Evolutionary conservation across 2,329 filamentous ascomycete species (phyloP).

Genomic region (Ceratocystiopsis minuta): DNA sequence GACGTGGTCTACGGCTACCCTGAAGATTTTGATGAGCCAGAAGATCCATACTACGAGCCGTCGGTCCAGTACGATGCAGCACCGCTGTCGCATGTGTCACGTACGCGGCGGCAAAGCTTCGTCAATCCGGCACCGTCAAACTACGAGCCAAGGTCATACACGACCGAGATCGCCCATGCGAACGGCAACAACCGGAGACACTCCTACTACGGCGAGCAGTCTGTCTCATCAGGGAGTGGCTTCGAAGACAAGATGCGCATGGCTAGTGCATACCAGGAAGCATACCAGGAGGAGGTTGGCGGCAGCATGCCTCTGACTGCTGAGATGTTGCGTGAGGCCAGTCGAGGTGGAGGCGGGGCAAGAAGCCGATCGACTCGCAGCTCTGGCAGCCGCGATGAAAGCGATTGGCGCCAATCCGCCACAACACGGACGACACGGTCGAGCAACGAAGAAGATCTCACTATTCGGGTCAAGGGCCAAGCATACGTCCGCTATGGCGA

Average conservation of each 20-base stretch:
- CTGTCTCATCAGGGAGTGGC: conserved; percentile 16
- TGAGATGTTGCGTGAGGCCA: conserved; percentile 34
- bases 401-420: conserved; percentile 42
- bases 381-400: conserved; percentile 43
- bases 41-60: conserved; percentile 21
- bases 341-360: conserved; percentile 23
- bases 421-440: conserved; percentile 43
- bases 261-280: conserved; percentile 30
- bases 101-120: conserved; percentile 17
- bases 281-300: conserved; percentile 24
- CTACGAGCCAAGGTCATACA: conserved; percentile 22
- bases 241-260: conserved; percentile 24
- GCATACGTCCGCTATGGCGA: conserved; percentile 38
- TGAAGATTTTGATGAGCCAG: conserved; percentile 11
- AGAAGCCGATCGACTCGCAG: conserved; percentile 40
- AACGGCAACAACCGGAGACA: conserved; percentile 16
- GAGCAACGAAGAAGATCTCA: conserved; percentile 39
- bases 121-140: conserved; percentile 16
- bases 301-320: conserved; percentile 31
- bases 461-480: conserved; percentile 39
- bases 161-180: conserved; percentile 20
- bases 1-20: conserved; percentile 18
- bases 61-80: conserved; percentile 18
- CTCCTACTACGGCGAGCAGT: conserved; percentile 22
- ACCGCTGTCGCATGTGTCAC: conserved; percentile 2